Percentiles rank a stretch among this genome's conserved stretches.
Conservation (phyloP, 371 early-diverging fungal genomes). For the Syncephalis plumigaleata region DNA sequence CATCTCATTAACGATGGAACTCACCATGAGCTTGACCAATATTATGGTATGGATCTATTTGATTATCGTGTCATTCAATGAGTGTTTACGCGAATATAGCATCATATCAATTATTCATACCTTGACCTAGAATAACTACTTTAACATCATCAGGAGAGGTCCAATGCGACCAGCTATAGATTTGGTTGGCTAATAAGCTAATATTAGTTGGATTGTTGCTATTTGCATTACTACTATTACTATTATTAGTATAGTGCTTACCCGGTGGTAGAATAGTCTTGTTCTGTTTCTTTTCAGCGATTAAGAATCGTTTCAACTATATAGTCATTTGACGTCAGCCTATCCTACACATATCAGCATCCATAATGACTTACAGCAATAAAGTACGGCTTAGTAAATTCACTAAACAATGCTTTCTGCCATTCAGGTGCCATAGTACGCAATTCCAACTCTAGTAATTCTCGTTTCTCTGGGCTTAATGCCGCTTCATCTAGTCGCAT, state of each 20-base stretch:
- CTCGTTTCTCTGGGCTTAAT: slow-evolving; percentile 1
- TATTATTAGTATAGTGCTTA: slow-evolving; percentile 3
- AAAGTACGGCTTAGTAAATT: slow-evolving; percentile 67
- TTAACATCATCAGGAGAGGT: slow-evolving; percentile 43
- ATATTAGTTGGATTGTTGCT: too few species aligned
- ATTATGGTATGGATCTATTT: slow-evolving; percentile 93
- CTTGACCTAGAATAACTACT: slow-evolving; percentile 86
- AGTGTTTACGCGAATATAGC: background rate
- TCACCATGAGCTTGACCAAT: slow-evolving; percentile 86
- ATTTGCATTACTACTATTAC: background rate
- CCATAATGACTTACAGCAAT: slow-evolving; percentile 19
- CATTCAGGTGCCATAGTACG: slow-evolving; percentile 57
- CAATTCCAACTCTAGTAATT: slow-evolving; percentile 38
- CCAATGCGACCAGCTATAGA: slow-evolving; percentile 66
- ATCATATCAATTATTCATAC: slow-evolving; percentile 11
- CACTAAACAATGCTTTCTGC: slow-evolving; percentile 43
- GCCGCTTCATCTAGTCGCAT: too few species aligned
- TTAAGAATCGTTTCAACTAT: slow-evolving; percentile 51
- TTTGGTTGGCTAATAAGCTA: slow-evolving; percentile 21
- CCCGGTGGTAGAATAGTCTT: slow-evolving; percentile 57
- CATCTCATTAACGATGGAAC: too few species aligned
- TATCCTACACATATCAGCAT: background rate
- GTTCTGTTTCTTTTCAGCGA: slow-evolving; percentile 22
- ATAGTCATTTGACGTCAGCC: too few species aligned
- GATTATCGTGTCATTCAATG: background rate